Base-by-base conservation (phyloP, 2,329 filamentous ascomycete species). In the Verticillium tricorpus region DNA sequence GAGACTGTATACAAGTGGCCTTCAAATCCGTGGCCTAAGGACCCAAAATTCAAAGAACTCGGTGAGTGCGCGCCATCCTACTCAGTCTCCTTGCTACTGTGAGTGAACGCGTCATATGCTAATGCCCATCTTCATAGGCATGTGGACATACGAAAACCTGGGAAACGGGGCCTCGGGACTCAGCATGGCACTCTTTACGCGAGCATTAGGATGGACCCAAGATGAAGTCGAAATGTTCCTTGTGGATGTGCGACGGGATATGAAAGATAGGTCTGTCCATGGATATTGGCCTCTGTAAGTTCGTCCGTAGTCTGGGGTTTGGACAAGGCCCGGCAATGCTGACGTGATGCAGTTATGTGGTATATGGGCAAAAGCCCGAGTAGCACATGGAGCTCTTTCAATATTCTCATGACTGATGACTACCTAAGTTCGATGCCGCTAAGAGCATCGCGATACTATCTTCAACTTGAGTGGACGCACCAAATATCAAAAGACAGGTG, bases 1-100 rank as follows among this genome's bases (percentile, higher is more conserved):
- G 79, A 84, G 67, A 71, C 76, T 2, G 67, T 80, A 6, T 81
- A 76, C 66, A 81, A 79, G 68, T 79, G 82, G 72, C 83, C 83
- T 0, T 76, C 75, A 37, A 82, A 80, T 65, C 69, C 74, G 12
- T 86, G 84, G 83, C 79, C 82, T 0, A 79, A 78, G 55, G 79
- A 84, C 50, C 74, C 75, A 6, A 77, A 78, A 31, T 75, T 81
- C 58, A 86, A 85, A 67, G 78, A 84, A 58, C 68, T 84, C 1
- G 83, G 82, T 74, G 65, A 25, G 67, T 57, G 5, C 28, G 5
- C 3, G 28, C 28, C 28, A 28, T 6, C 28, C 28, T 5, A 28
- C 28, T 5, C 28, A 1, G 28, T 5, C 28, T 6, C 34, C 6
- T 11, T 35, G 9, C 14, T 1, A 11, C 14, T 35, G 34, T 1